Base-by-base conservation (phyloP, 2,329 filamentous ascomycete species). In the Malbranchea cinnamomea region DNA sequence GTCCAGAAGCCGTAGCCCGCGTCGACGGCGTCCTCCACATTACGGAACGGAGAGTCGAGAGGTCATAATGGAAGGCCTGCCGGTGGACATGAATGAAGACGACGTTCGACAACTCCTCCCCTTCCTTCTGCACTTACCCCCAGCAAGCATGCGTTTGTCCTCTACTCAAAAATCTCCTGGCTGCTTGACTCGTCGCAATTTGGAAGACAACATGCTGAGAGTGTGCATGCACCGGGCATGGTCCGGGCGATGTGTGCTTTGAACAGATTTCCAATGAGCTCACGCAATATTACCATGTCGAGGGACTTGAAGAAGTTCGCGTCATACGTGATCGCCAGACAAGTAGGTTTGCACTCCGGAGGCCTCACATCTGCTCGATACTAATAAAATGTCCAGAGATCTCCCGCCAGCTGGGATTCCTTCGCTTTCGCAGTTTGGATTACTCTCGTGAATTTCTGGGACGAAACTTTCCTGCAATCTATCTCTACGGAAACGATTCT, bases 321-420 rank as follows among this genome's bases (percentile, higher is more conserved):
- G 54, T 72, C 30, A 72, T 72, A 41, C 64, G 66, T 35, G 67
- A 72, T 41, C 60, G 66, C 33, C 62, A 67, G 36, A 71, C 67
- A 12, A 68, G 68, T 71, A 52, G 38, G 52, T 45, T 11, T 25
- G 6, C 14, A 5, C 13, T 20, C 6, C 5, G 10, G 12, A 7
- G 37, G 38, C 13, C 29, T 31, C 38, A 27, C 38, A 17, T 19
- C 10, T 14, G 11, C 19, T 14, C 8, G 8, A 3, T 37, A 32
- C 43, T 43, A 31, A 47, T 29, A 38, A 10, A 15, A 11, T 33
- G 22, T 33, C 29, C 35, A 71, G 68, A 65, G 39, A 47, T 61
- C 36, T 69, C 68, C 15, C 60, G 67, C 35, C 59, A 62, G 36
- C 62, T 71, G 44, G 68, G 65, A 3, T 72, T 72, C 47, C 57